phyloP scores from a whole-genome alignment of 2,329 filamentous ascomycete species.

The Hypoxylon sp. region DNA sequence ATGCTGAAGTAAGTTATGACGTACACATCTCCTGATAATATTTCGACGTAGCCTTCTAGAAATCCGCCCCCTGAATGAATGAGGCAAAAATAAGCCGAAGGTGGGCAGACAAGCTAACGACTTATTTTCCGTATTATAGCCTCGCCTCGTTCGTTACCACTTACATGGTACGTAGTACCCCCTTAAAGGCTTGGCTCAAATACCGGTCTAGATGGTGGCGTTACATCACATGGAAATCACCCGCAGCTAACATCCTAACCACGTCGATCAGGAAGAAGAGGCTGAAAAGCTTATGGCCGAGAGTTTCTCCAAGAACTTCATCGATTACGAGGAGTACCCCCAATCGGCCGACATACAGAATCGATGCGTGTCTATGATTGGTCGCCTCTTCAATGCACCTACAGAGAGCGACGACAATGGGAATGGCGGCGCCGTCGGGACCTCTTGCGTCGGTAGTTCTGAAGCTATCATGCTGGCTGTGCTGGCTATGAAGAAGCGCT shows the following conservation, averaged over 20 bases:
- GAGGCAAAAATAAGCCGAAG: slow-evolving; percentile 26
- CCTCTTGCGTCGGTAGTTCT: slow-evolving; percentile 89
- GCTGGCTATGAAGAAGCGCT: slow-evolving; percentile 94
- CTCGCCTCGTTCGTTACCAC: slow-evolving; percentile 95
- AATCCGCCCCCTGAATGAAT: slow-evolving; percentile 6
- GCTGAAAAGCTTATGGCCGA: slow-evolving; percentile 96
- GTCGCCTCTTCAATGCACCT: slow-evolving; percentile 87
- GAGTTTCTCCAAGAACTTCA: slow-evolving; percentile 94
- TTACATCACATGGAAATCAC: slow-evolving; percentile 23
- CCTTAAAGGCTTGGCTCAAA: slow-evolving; percentile 22
- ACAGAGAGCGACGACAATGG: slow-evolving; percentile 60
- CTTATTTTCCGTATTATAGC: slow-evolving; percentile 60
- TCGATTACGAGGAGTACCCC: slow-evolving; percentile 89
- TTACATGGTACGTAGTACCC: slow-evolving; percentile 79
- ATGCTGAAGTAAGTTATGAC: slow-evolving; percentile 77
- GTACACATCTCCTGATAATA: slow-evolving; percentile 35
- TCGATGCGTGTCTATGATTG: slow-evolving; percentile 93
- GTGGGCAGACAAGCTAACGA: slow-evolving; percentile 37
- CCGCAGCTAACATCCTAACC: slow-evolving; percentile 28
- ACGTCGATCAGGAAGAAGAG: slow-evolving; percentile 80
- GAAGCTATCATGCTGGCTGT: slow-evolving; percentile 89
- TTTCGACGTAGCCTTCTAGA: slow-evolving; percentile 15
- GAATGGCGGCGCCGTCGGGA: slow-evolving; percentile 79
- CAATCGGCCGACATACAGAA: slow-evolving; percentile 89
- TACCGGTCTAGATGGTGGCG: slow-evolving; percentile 22